Evolutionary conservation across 2,329 filamentous ascomycete species (phyloP).

Genomic region (Cytospora chrysosperma): DNA sequence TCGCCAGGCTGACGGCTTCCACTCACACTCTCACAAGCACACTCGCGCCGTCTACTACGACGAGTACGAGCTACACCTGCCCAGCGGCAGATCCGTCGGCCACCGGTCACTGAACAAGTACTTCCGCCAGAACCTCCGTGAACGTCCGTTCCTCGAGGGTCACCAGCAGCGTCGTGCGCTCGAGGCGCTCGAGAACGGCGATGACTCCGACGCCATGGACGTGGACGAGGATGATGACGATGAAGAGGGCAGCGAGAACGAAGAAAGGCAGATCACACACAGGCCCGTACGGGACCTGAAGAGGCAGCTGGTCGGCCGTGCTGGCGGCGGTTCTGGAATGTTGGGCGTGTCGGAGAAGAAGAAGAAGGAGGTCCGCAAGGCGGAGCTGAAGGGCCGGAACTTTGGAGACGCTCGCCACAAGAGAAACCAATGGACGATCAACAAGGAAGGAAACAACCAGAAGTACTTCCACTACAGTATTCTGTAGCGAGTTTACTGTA

Average conservation of each 20-base stretch:
- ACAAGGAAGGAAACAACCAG: slow-evolving; percentile 75
- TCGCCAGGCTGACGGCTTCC: slow-evolving; percentile 73
- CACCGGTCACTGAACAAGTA: slow-evolving; percentile 86
- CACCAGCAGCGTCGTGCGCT: slow-evolving; percentile 57
- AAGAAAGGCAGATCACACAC: slow-evolving; percentile 34
- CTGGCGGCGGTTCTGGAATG: slow-evolving; percentile 75
- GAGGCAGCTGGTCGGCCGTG: slow-evolving; percentile 62
- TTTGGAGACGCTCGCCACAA: slow-evolving; percentile 61
- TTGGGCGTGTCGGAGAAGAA: slow-evolving; percentile 72
- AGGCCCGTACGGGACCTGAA: slow-evolving; percentile 40
- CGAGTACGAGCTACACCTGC: slow-evolving; percentile 91
- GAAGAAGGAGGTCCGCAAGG: slow-evolving; percentile 64
- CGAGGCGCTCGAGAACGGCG: slow-evolving; percentile 55
- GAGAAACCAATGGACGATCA: slow-evolving; percentile 66
- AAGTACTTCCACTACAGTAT: slow-evolving; percentile 55
- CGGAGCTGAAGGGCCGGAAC: slow-evolving; percentile 69
- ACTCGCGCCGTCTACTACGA: slow-evolving; percentile 79
- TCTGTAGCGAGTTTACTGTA: slow-evolving; percentile 37
- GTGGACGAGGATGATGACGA: slow-evolving; percentile 44
- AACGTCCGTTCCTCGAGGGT: slow-evolving; percentile 75
- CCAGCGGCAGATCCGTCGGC: slow-evolving; percentile 83
- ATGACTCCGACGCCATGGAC: slow-evolving; percentile 36
- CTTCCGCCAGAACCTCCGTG: slow-evolving; percentile 88
- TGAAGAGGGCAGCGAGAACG: slow-evolving; percentile 29
- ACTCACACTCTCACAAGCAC: slow-evolving; percentile 78